Evolutionary conservation across 805 yeast genomes (phyloP).

Genomic region (Spathaspora gorwiae): DNA sequence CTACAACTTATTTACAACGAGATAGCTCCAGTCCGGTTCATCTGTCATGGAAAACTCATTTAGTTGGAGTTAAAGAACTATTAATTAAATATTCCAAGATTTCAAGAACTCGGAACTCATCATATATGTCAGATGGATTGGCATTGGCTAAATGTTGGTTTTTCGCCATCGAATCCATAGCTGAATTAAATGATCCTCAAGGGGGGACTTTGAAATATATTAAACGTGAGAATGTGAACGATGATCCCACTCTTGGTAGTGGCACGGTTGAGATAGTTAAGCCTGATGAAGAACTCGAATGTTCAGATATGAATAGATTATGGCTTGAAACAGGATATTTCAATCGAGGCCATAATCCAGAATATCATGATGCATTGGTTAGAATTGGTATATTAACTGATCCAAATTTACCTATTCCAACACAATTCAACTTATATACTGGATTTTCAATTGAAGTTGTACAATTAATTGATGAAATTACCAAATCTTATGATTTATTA

Average conservation of each 20-base stretch:
- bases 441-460: slow-evolving; percentile 29
- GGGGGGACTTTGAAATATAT: slow-evolving; percentile 48
- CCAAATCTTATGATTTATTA: slow-evolving; percentile 19
- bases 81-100: slow-evolving; percentile 42
- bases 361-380: slow-evolving; percentile 28
- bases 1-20: slow-evolving; percentile 23
- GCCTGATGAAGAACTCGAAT: slow-evolving; percentile 7
- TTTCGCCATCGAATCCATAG: slow-evolving; percentile 49
- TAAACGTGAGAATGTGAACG: neutral
- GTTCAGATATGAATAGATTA: slow-evolving; percentile 11
- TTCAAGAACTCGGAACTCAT: slow-evolving; percentile 9
- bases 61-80: slow-evolving; percentile 57
- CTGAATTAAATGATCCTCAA: slow-evolving; percentile 45
- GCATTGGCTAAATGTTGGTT: slow-evolving; percentile 58
- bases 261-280: slow-evolving; percentile 2
- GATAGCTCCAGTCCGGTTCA: slow-evolving; percentile 13
- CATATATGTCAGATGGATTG: slow-evolving; percentile 37
- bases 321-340: slow-evolving; percentile 32
- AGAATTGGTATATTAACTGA: slow-evolving; percentile 21
- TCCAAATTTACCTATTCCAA: slow-evolving; percentile 4
- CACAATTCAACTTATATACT: slow-evolving; percentile 26
- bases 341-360: slow-evolving; percentile 18
- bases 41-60: slow-evolving; percentile 58
- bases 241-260: neutral
- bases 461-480: slow-evolving; percentile 21